Evolutionary conservation across 495 filamentous ascomycete species (phyloP).

Genomic region (Tuber borchii): DNA sequence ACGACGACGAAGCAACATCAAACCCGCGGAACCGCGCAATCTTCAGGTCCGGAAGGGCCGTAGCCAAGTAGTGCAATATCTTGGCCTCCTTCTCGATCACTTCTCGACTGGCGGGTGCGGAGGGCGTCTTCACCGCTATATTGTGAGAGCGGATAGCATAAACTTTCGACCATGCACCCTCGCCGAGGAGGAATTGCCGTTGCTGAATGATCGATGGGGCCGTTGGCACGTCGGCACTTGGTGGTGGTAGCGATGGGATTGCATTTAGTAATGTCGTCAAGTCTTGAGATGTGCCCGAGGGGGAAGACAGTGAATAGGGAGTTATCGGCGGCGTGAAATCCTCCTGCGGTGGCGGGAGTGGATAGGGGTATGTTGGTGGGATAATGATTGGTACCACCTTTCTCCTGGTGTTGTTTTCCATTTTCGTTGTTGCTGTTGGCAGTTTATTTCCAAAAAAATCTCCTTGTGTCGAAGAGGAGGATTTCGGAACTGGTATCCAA

Average conservation of each 20-base stretch:
- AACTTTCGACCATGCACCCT: constrained; percentile 35
- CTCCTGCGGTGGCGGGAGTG: background rate
- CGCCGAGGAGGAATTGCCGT: constrained; percentile 21
- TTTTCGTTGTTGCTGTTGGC: background rate
- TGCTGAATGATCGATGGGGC: background rate
- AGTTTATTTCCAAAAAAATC: background rate
- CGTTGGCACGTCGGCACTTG: background rate
- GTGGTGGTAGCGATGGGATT: background rate
- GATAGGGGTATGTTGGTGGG: background rate
- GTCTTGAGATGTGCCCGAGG: background rate
- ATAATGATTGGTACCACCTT: background rate
- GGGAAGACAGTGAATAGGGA: background rate
- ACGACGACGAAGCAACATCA: constrained; percentile 14
- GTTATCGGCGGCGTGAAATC: constrained; percentile 1
- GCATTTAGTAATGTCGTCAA: background rate
- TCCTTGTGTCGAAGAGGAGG: background rate
- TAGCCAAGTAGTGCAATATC: constrained; percentile 31
- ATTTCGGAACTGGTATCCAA: background rate
- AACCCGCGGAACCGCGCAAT: constrained; percentile 34
- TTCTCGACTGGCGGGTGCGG: background rate
- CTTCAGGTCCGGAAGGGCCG: background rate
- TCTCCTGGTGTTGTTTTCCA: background rate
- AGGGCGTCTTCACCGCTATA: constrained; percentile 34
- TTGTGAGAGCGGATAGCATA: background rate
- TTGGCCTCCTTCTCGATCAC: constrained; percentile 28